Base-by-base conservation (phyloP, 1,139 yeast species). In the Nakaseomyces glabratus region DNA sequence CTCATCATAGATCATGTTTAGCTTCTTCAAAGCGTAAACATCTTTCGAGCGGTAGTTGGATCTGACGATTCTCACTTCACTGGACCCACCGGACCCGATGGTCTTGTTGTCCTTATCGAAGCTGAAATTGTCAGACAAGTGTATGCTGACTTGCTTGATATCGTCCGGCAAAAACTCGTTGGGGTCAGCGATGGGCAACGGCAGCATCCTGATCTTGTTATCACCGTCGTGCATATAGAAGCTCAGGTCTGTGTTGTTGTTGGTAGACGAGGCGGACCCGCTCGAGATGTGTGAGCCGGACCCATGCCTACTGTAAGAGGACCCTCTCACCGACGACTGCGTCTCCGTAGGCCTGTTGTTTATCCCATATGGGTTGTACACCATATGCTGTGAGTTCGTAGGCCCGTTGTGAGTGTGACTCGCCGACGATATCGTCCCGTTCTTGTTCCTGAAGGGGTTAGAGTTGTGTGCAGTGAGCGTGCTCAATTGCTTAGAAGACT, bases 1-100 rank as follows among this genome's bases (percentile, higher is more conserved):
- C 55, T 81, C 93, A 35, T 71, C 68, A 16, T 66, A 56, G 37
- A 80, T 68, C 32, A 79, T 57, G n/a, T 71, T 64, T 48, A 80
- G 76, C 52, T 73, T 74, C 56, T 81, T 81, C 48, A 80, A 62
- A 1, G 88, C 90, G 57, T 51, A 68, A 3, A 58, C 57, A 38
- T 68, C 67, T 32, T 49, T 48, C 31, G 38, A 41, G 24, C 44
- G 40, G 30, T 40, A 44, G 39, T 66, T 65, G 36, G 71, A 65
- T 38, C 66, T 62, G 11, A 74, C 66, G 19, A 68, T 59, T 34
- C 76, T 58, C 17, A 81, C 90, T 37, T 75, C 76, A 4, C 82
- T 71, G 10, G 82, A 73, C 2, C 88, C 88, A 33, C 93, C 93
- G 37, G 70, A 70, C 7, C 90, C 93, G 40, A 81, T 56, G 36